Evolutionary conservation across 129 eudicot species (phyloP).

Genomic region (Saussurea involucrata): DNA sequence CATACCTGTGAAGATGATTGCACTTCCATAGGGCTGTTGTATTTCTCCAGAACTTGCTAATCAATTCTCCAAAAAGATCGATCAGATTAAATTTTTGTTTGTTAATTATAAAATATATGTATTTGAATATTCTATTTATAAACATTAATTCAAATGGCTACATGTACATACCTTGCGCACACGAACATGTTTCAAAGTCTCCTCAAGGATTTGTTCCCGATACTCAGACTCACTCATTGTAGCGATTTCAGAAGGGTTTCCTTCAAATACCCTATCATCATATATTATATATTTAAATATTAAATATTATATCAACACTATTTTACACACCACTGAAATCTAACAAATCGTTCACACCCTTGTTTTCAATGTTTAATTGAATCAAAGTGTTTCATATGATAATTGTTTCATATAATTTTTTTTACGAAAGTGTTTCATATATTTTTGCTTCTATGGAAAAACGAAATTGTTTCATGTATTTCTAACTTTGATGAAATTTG

Average conservation of each 20-base stretch:
- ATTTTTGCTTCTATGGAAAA: no score
- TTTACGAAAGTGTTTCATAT: no score
- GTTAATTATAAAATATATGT: neutral
- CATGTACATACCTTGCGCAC: conserved; percentile 45
- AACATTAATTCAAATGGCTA: neutral
- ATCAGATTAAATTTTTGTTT: neutral
- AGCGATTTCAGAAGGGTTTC: conserved; percentile 53
- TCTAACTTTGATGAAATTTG: no score
- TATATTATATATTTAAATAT: no score
- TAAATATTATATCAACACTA: no score
- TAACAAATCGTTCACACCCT: no score
- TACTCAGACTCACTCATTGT: conserved; percentile 61
- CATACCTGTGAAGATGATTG: conserved; percentile 45
- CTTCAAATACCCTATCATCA: conserved; percentile 71
- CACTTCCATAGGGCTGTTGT: conserved; percentile 30
- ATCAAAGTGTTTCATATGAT: no score
- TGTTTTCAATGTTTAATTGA: no score
- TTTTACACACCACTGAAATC: no score
- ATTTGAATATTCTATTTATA: no score
- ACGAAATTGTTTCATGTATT: no score
- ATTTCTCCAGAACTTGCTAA: conserved; percentile 53
- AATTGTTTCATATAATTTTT: no score
- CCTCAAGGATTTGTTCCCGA: conserved; percentile 64
- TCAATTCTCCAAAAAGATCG: neutral
- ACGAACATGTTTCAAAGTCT: conserved; percentile 51